Evolutionary conservation across 305 asterid species (phyloP), one percentile per base, ranked within the genome.

Genomic region (Fraxinus sp.): DNA sequence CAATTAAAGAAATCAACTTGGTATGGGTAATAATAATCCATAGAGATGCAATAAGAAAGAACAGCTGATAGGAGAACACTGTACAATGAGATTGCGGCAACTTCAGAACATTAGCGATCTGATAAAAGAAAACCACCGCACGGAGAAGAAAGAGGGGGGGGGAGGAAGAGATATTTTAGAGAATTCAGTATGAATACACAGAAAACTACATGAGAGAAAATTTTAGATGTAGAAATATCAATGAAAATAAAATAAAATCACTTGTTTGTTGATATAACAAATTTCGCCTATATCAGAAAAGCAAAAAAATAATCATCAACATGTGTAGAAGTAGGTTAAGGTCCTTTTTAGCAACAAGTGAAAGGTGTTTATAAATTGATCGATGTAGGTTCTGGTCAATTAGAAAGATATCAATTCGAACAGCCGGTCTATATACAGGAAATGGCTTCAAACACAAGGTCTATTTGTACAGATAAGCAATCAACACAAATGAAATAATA

Each of bases 1-100:
- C 30, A 82, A 85, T 46, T 59, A 75, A 86, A 79, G 72, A 82
- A 30, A 37, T 43, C 26, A 41, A 36, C 74, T 83, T 68, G 87
- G 85, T 32, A 77, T 73, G 14, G 80, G 73, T 18, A 87, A 68
- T 59, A 83, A 35, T 41, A 59, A 32, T 26, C 71, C 13, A 77
- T 16, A 36, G 52, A 37, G 46, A 80, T 24, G 57, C 43, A 35
- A 75, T 10, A 52, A 55, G 37, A 28, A 73, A 72, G 49, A 55
- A 81, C 20, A n/a, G 20, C 37, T 35, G 36, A 16, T 80, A 72
- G 28, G 14, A 72, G 16, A 55, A 6, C 5, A 5, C 14, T 41
- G 2, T 28, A 46, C 30, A 16, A 39, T 64, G 36, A 18, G 41
- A 78, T 68, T 5, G 28, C 2, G 22, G 76, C 57, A 37, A 13